phyloP scores from a whole-genome alignment of 768 basidiomycete species.

The Podaxis sp. region DNA sequence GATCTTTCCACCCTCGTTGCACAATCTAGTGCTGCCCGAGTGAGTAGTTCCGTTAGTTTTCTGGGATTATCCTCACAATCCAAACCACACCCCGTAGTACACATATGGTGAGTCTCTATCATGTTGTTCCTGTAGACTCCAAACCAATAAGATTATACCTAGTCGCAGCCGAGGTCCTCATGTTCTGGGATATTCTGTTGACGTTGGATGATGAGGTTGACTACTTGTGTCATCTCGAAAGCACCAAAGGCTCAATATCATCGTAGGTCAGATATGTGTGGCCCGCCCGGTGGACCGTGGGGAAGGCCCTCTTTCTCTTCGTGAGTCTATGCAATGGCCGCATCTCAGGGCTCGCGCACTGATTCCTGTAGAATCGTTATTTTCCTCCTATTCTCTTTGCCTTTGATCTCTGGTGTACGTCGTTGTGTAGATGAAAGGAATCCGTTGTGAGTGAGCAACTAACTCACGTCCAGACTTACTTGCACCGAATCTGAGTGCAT shows the following conservation, averaged over 20 bases:
- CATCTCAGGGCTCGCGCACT: background rate
- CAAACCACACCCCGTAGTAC: background rate
- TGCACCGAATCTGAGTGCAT: background rate
- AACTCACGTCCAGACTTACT: background rate
- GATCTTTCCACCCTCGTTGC: background rate
- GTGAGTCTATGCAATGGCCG: background rate
- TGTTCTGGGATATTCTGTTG: slow-evolving; percentile 10
- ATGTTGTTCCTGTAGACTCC: background rate
- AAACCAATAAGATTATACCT: background rate
- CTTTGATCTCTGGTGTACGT: slow-evolving; percentile 10
- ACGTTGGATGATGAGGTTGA: slow-evolving; percentile 5
- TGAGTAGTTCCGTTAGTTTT: background rate
- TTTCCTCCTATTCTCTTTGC: slow-evolving; percentile 2
- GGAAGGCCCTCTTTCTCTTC: slow-evolving; percentile 2
- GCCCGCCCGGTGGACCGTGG: background rate
- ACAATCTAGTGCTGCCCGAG: background rate
- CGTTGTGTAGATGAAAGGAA: no score
- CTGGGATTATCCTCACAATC: background rate
- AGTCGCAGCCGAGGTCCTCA: slow-evolving; percentile 3
- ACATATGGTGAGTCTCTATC: slow-evolving; percentile 1
- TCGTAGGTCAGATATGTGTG: slow-evolving; percentile 2
- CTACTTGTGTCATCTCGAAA: no score
- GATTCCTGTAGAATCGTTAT: slow-evolving; percentile 4
- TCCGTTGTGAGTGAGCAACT: background rate
- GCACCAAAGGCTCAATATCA: no score